Base-by-base conservation (phyloP, 2,329 filamentous ascomycete species). In the Fusarium secorum region DNA sequence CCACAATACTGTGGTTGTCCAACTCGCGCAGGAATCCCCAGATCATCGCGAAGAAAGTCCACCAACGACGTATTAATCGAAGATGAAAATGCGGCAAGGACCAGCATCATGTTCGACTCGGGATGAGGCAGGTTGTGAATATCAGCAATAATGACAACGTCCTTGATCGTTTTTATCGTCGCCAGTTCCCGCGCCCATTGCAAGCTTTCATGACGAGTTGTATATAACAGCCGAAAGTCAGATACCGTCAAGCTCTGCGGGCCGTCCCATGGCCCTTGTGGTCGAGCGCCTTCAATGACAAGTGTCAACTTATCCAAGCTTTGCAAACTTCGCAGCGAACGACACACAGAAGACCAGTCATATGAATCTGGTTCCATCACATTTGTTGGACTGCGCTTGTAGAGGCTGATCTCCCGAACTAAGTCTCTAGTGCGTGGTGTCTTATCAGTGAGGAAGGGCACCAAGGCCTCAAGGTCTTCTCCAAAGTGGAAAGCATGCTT, bases 401-500 rank as follows among this genome's bases (percentile, higher is more conserved):
- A 85, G 24, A 91, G 72, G 17, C 83, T 82, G 15, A 91, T 78
- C 38, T 83, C 81, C 33, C 81, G 80, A 64, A 91, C 78, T 49
- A 85, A 79, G 14, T 78, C 76, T 36, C 86, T 82, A 4, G 85
- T 84, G 22, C 77, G 72, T 2, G 84, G 81, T 5, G 85, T 87
- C 36, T 89, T 82, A 75, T 90, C 88, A 35, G 81, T 80, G 41
- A 91, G 80, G 75, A 91, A 91, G 0, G 88, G 87, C 2, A 85
- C 83, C 10, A 89, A 83, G 20, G 88, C 87, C 77, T 91, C 89
- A 69, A 91, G 82, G 77, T 88, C 83, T 51, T 83, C 83, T 66
- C 85, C 86, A 76, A 91, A 91, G 73, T 87, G 85, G 76, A 91
- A 90, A 1, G 81, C 81, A 75, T 89, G 87, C 60, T 77, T 80